Base-by-base conservation (phyloP, 2,329 filamentous ascomycete species). In the Cytospora mali region DNA sequence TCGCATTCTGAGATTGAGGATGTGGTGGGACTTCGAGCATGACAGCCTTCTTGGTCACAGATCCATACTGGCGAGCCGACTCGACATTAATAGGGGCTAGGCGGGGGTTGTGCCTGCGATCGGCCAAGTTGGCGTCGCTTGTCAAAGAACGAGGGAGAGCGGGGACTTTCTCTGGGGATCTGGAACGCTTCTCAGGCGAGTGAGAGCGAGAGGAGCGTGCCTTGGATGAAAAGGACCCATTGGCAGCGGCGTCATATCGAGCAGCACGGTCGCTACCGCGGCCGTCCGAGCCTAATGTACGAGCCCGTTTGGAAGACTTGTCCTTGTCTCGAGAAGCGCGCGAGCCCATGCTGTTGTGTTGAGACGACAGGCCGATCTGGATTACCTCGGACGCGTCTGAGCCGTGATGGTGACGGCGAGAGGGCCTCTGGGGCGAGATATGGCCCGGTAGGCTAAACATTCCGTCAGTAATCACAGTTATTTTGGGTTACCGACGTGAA, bases 151-250 rank as follows among this genome's bases (percentile, higher is more conserved):
- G 52, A 27, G 62, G 29, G 18, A 60, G 14, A 21, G 52, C 13
- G 31, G 35, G 33, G 13, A 28, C 25, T 57, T 67, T 69, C 58
- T 29, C 49, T 18, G 65, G 57, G 13, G 66, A 64, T n/a, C 16
- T 60, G 53, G 54, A 56, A 55, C 56, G 62, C 55, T 70, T 71
- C 57, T 46, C 54, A 4, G 70, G 69, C 23, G 70, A 71, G 21
- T 63, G 68, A 16, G 69, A 68, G 16, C 70, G 66, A 50, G 64
- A 48, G 54, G 64, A 42, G 5, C 21, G 62, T n/a, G 54, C 46
- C 7, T 54, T 61, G 33, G 48, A 49, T n/a, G 61, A 42, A 18
- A 53, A 54, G 23, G 42, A 55, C 23, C 49, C 52, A 10, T 62
- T 42, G 39, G 27, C 21, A 13, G 14, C 23, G 33, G 52, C 27